Base-by-base conservation (phyloP, 2,329 filamentous ascomycete species). In the Penicillium brasilianum region DNA sequence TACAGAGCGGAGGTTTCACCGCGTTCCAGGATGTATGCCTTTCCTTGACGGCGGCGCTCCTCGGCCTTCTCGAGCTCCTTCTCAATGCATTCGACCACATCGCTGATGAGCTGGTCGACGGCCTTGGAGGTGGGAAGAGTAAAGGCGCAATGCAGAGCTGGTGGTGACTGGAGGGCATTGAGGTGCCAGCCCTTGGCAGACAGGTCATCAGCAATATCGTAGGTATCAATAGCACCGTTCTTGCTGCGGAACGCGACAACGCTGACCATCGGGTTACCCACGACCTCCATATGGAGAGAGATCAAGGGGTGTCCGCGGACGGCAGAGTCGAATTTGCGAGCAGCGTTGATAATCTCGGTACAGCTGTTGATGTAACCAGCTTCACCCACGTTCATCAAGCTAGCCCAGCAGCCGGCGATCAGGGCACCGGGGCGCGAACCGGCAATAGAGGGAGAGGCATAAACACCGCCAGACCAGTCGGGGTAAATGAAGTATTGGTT, bases 401-500 rank as follows among this genome's bases (percentile, higher is more conserved):
- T 92, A 1, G 93, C 89, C 95, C 96, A 99, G 83, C 93, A 97
- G 51, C 91, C 94, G 1, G 95, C 95, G 67, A 99, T 99, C 58
- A 99, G 84, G 1, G 95, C 93, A 50, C 95, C 95, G 0, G 95
- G 94, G 0, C 95, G 88, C 1, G 92, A 96, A 6, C 95, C 95
- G 0, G 95, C 94, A 55, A 98, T 91, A 5, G 90, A 91, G 0
- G 95, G 95, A 1, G 91, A 96, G 43, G 93, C 95, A 77, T 99
- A 99, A 9, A 99, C 93, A 71, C 95, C 95, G 61, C 95, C 95
- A 10, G 90, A 88, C 95, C 95, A 99, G 79, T 96, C 91, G 7
- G 95, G 90, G 34, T 90, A 92, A 75, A 99, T 90, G 78, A 97
- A 99, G 84, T 99, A 99, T 79, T 99, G 95, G 78, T 97, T 94